Percentiles rank a stretch among this genome's conserved stretches.
phyloP scores from a whole-genome alignment of 164 flowering plant species.

The Buxus sempervirens region DNA sequence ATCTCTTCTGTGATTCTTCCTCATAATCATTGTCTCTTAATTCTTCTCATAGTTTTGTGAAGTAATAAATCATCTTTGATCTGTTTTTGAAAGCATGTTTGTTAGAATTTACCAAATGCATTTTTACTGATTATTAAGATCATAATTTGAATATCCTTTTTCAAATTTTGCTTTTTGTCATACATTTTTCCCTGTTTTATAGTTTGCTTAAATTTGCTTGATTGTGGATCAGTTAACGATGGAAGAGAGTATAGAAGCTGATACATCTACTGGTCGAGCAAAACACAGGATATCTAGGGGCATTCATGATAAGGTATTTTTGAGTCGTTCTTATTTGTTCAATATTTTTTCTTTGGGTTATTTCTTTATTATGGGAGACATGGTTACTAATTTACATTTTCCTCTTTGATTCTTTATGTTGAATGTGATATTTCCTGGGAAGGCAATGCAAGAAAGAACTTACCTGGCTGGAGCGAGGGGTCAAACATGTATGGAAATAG shows the following conservation, averaged over 20 bases:
- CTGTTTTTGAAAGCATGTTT: no score
- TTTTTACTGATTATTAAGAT: no score
- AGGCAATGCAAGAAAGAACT: conserved; percentile 46
- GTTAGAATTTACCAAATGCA: no score
- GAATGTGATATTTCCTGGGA: conserved; percentile 39
- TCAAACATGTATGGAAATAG: conserved; percentile 18
- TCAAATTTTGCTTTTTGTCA: no score
- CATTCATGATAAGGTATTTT: conserved; percentile 64
- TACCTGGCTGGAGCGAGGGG: conserved; percentile 65
- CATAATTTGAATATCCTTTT: no score
- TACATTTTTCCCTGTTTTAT: no score
- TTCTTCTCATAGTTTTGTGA: no score
- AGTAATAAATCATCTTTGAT: no score
- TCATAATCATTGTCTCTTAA: no score
- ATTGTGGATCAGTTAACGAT: conserved; percentile 40
- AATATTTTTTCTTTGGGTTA: not conserved
- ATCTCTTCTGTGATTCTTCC: no score
- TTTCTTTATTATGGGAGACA: not conserved
- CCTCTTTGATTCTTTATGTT: not conserved
- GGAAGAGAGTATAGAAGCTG: conserved; percentile 85
- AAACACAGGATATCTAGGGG: conserved; percentile 74
- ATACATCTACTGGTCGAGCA: conserved; percentile 72
- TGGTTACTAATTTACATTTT: not conserved
- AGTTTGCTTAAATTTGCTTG: no score
- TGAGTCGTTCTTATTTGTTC: not conserved